These are phyloP conservation scores for Lippia alba DNA, from an alignment of 305 asterid genomes.

Conservation along the genomic window DNA sequence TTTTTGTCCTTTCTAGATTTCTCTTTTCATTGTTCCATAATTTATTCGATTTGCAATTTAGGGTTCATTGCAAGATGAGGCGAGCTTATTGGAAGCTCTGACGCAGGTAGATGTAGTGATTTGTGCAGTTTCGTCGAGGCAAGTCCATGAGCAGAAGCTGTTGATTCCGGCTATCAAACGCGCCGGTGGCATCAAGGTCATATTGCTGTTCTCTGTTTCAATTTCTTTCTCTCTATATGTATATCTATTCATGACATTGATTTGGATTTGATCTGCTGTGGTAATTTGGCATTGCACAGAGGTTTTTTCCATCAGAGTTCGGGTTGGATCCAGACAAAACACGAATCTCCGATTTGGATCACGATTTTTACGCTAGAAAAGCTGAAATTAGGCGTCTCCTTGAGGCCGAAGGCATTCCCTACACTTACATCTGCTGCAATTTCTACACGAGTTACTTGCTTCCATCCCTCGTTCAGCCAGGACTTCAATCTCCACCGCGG, in stretches of 20 bases:
- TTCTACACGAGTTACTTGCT: conserved; percentile 75
- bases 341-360: conserved; percentile 67
- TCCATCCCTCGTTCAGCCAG: conserved; percentile 87
- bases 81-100: conserved; percentile 56
- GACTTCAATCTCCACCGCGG: conserved; percentile 69
- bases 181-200: conserved; percentile 81
- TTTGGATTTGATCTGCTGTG: conserved; percentile 10
- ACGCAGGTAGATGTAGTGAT: conserved; percentile 79
- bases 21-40: background rate
- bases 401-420: conserved; percentile 78
- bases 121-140: conserved; percentile 75
- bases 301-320: conserved; percentile 92
- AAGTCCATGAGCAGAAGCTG: conserved; percentile 70
- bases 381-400: conserved; percentile 81
- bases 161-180: conserved; percentile 73
- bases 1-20: background rate
- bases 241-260: conserved; percentile 5
- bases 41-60: conserved; percentile 24
- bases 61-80: conserved; percentile 91
- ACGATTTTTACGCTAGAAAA: conserved; percentile 72
- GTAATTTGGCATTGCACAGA: conserved; percentile 49
- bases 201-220: background rate
- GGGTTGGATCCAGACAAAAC: conserved; percentile 86
- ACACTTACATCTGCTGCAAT: conserved; percentile 87
- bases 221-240: background rate